Evolutionary conservation across 1,139 yeast genomes (phyloP).

Genomic region (Candida sanyaensis): DNA sequence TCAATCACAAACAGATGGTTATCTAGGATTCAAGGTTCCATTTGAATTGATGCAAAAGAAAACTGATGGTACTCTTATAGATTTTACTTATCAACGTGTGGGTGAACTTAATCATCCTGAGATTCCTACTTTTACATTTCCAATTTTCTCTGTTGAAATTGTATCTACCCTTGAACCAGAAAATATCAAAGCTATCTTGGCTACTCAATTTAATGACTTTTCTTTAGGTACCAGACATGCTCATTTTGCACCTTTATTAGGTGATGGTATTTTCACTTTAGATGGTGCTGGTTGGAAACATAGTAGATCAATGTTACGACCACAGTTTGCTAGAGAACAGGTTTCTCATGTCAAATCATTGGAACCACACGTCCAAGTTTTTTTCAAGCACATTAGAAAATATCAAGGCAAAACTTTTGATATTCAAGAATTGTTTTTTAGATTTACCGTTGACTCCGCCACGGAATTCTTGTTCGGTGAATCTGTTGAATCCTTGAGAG

Average conservation of each 20-base stretch:
- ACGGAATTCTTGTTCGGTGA: slow-evolving; percentile 63
- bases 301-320: slow-evolving; percentile 58
- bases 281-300: slow-evolving; percentile 61
- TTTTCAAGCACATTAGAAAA: slow-evolving; percentile 34
- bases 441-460: slow-evolving; percentile 57
- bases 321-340: slow-evolving; percentile 60
- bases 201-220: slow-evolving; percentile 52
- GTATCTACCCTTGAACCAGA: slow-evolving; percentile 38
- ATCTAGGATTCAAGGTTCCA: slow-evolving; percentile 26
- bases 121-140: slow-evolving; percentile 20
- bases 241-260: slow-evolving; percentile 46
- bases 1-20: slow-evolving; percentile 16
- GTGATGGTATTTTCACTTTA: slow-evolving; percentile 60
- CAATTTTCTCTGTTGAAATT: slow-evolving; percentile 21
- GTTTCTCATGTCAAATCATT: slow-evolving; percentile 49
- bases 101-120: slow-evolving; percentile 8
- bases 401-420: slow-evolving; percentile 39
- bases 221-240: slow-evolving; percentile 51
- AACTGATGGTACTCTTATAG: slow-evolving; percentile 26
- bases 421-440: slow-evolving; percentile 50
- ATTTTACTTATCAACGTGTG: slow-evolving; percentile 20
- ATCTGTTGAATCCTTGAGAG: slow-evolving; percentile 43
- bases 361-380: slow-evolving; percentile 47
- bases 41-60: slow-evolving; percentile 17
- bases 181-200: slow-evolving; percentile 41